Evolutionary conservation across 352 stramenopile species (phyloP).

Genomic region (Pythium biforme): DNA sequence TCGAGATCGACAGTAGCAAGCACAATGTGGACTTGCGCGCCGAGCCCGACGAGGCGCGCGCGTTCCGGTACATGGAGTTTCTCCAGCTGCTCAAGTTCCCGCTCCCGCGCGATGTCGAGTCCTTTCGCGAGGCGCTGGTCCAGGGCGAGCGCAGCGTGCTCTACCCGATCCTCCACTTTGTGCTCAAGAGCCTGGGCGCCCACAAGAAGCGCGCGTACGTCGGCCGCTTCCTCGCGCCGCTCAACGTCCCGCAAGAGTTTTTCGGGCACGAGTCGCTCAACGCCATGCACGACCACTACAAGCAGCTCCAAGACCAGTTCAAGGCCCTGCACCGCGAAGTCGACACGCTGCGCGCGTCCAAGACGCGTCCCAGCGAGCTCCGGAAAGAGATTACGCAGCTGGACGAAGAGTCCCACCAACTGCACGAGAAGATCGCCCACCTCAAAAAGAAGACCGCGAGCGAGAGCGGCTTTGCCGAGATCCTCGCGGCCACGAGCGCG

Average conservation of each 20-base stretch:
- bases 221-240: slow-evolving; percentile 87
- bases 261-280: slow-evolving; percentile 83
- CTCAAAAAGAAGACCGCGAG: slow-evolving; percentile 87
- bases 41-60: slow-evolving; percentile 75
- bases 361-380: slow-evolving; percentile 82
- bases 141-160: slow-evolving; percentile 86
- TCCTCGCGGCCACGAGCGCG: slow-evolving; percentile 87
- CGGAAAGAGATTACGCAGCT: slow-evolving; percentile 91
- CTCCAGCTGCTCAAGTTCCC: slow-evolving; percentile 93
- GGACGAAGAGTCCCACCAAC: slow-evolving; percentile 89
- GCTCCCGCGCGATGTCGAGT: slow-evolving; percentile 66
- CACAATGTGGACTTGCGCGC: slow-evolving; percentile 84
- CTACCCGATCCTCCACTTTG: slow-evolving; percentile 92
- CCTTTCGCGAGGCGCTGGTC: slow-evolving; percentile 72
- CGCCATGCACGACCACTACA: slow-evolving; percentile 89
- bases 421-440: slow-evolving; percentile 89
- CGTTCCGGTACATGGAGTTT: slow-evolving; percentile 89
- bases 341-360: slow-evolving; percentile 74
- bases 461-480: slow-evolving; percentile 85
- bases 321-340: slow-evolving; percentile 90
- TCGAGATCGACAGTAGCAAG: slow-evolving; percentile 76
- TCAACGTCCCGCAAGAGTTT: slow-evolving; percentile 93
- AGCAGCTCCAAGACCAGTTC: slow-evolving; percentile 93
- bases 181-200: slow-evolving; percentile 79
- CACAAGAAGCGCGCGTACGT: slow-evolving; percentile 95